Conservation (phyloP, 2,329 filamentous ascomycete genomes). For the Metarhizium humberi region DNA sequence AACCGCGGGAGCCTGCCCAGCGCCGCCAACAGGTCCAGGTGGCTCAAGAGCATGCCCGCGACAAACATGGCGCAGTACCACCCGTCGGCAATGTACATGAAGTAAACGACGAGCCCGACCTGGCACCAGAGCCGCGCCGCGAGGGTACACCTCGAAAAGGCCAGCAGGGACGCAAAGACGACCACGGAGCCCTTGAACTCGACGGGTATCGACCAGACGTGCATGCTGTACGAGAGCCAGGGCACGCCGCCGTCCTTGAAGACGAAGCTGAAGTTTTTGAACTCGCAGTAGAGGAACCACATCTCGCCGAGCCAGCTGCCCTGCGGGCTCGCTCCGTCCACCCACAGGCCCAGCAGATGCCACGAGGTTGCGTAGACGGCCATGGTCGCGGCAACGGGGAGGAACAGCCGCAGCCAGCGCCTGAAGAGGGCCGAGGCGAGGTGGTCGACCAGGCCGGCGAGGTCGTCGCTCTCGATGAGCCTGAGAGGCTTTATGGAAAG, state of each 20-base stretch:
- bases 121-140: slow-evolving; percentile 47
- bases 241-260: slow-evolving; percentile 48
- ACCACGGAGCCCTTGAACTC: slow-evolving; percentile 57
- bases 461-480: slow-evolving; percentile 34
- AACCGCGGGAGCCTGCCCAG: slow-evolving; percentile 40
- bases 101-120: slow-evolving; percentile 48
- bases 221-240: slow-evolving; percentile 43
- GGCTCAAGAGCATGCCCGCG: slow-evolving; percentile 51
- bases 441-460: slow-evolving; percentile 30
- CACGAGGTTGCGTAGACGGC: slow-evolving; percentile 40
- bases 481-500: slow-evolving; percentile 40
- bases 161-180: slow-evolving; percentile 47
- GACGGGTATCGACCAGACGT: slow-evolving; percentile 55
- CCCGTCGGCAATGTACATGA: slow-evolving; percentile 58
- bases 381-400: slow-evolving; percentile 45
- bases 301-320: slow-evolving; percentile 37
- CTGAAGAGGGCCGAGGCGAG: slow-evolving; percentile 38
- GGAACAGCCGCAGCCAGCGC: slow-evolving; percentile 38
- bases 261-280: slow-evolving; percentile 62
- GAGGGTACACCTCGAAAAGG: slow-evolving; percentile 45
- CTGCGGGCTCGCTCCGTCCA: slow-evolving; percentile 27
- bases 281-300: slow-evolving; percentile 41
- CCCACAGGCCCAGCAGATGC: slow-evolving; percentile 42
- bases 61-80: slow-evolving; percentile 53
- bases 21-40: slow-evolving; percentile 47